Conservation (phyloP, 2,329 filamentous ascomycete species). For the Xylaria digitata region DNA sequence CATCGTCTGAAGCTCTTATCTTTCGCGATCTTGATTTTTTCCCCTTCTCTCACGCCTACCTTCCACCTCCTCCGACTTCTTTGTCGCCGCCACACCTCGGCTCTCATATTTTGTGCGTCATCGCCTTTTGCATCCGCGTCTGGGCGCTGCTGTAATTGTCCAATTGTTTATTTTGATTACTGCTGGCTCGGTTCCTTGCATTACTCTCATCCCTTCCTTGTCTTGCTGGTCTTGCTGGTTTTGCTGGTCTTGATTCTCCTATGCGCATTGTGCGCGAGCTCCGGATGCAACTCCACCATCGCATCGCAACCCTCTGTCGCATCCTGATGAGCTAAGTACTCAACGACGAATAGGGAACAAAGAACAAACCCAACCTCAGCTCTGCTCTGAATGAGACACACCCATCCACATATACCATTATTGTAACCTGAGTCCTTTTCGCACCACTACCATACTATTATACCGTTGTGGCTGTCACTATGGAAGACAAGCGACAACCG, state of each 20-base stretch:
- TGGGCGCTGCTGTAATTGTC: conserved; percentile 7
- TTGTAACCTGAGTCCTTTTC: conserved; percentile 13
- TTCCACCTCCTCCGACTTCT: conserved; percentile 13
- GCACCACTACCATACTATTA: conserved; percentile 4
- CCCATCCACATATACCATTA: background rate
- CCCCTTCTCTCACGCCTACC: conserved; percentile 9
- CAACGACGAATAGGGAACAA: conserved; percentile 3
- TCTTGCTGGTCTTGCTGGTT: conserved; percentile 19
- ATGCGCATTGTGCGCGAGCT: conserved; percentile 29
- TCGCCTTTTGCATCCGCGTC: conserved; percentile 10
- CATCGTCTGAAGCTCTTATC: conserved; percentile 32
- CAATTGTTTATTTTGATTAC: conserved; percentile 16
- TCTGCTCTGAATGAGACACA: conserved; percentile 2
- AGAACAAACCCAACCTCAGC: conserved; percentile 1
- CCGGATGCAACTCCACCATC: conserved; percentile 16
- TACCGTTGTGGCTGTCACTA: conserved; percentile 29
- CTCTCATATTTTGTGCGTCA: conserved; percentile 5
- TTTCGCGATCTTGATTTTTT: conserved; percentile 26
- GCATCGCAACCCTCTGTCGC: conserved; percentile 13
- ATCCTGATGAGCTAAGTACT: background rate
- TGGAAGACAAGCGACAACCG: conserved; percentile 40
- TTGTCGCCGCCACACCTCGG: conserved; percentile 2
- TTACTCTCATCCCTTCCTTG: conserved; percentile 9
- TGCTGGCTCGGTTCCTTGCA: conserved; percentile 27
- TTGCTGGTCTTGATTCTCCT: conserved; percentile 12